Percentiles rank a stretch among this genome's conserved stretches.
These are phyloP conservation scores for Endoconidiophora polonica DNA, from an alignment of 2,329 filamentous ascomycete genomes.

Conservation along the genomic window DNA sequence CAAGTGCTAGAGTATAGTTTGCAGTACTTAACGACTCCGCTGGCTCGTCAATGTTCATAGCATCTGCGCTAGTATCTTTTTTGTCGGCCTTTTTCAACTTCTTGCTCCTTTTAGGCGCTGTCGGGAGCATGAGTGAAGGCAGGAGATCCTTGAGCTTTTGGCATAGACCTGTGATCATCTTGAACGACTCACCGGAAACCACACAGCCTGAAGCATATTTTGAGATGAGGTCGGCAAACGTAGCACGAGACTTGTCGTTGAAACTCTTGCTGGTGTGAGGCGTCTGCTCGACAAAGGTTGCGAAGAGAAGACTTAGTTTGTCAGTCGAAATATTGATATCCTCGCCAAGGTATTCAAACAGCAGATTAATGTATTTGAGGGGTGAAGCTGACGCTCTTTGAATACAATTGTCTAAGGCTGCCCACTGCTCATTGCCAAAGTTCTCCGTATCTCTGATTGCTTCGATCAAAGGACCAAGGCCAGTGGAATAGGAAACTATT, in stretches of 20 bases:
- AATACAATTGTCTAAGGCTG: constrained; percentile 70
- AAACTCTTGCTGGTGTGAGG: constrained; percentile 44
- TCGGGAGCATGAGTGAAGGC: constrained; percentile 11
- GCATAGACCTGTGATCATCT: constrained; percentile 18
- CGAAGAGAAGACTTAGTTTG: constrained; percentile 42
- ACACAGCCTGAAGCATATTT: constrained; percentile 38
- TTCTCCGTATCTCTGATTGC: constrained; percentile 12
- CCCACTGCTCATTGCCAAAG: constrained; percentile 35
- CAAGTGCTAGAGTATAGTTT: constrained; percentile 5
- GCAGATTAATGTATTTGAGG: constrained; percentile 65
- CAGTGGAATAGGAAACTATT: constrained; percentile 9
- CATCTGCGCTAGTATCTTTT: neutral
- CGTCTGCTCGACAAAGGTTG: constrained; percentile 63
- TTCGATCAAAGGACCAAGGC: constrained; percentile 8
- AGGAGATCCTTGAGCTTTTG: constrained; percentile 20
- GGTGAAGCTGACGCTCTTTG: constrained; percentile 58
- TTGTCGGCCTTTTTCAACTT: neutral
- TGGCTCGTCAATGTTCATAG: constrained; percentile 4
- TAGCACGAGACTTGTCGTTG: constrained; percentile 25
- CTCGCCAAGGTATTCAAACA: constrained; percentile 30
- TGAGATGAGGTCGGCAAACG: constrained; percentile 41
- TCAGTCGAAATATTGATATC: constrained; percentile 16
- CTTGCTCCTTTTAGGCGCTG: neutral
- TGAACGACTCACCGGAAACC: constrained; percentile 28
- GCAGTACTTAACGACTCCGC: neutral